Evolutionary conservation across 495 filamentous ascomycete species (phyloP), one percentile per base, ranked within the genome.

Genomic region (Podospora bellae-mahoneyi): DNA sequence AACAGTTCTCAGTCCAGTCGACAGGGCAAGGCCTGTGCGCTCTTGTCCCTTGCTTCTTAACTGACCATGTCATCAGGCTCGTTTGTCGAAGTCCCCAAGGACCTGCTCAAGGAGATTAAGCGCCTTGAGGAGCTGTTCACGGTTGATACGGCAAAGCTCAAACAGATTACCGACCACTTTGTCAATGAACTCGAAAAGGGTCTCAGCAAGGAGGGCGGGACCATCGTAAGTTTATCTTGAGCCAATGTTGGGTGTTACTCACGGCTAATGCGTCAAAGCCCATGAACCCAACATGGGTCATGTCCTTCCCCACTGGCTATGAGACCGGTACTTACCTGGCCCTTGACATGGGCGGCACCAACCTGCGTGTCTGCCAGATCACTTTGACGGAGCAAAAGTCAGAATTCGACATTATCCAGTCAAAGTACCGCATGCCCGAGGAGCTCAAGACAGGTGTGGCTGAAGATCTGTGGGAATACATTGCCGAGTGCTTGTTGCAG

Each of bases 241-340:
- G 26, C 54, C 39, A 48, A 48, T 48, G 9, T 48, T 48, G 39
- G 39, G 39, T 48, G 13, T 5, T 2, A 48, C 13, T 48, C 16
- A 30, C 57, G 54, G 69, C 69, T 69, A 39, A 66, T 61, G 64
- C 65, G 44, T 60, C 20, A 59, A 78, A 97, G 93, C 95, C 95
- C 68, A 99, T 99, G 95, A 98, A 97, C 80, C 91, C 95, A 56
- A 98, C 95, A 63, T 99, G 95, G 95, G 94, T 95, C 66, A 93
- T 98, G 89, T 89, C 87, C 66, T 96, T 91, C 79, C 95, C 95
- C 67, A 90, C 90, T 74, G 95, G 95, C 64, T 71, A 93, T 67
- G 95, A 99, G 78, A 90, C 88, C 16, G 95, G 95, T 69, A 97
- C 91, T 54, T 99, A 88, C 78, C 84, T 99, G 60, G 95, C 95